Conservation (phyloP, 2,329 filamentous ascomycete species). For the Teratosphaeriaceae sp. region DNA sequence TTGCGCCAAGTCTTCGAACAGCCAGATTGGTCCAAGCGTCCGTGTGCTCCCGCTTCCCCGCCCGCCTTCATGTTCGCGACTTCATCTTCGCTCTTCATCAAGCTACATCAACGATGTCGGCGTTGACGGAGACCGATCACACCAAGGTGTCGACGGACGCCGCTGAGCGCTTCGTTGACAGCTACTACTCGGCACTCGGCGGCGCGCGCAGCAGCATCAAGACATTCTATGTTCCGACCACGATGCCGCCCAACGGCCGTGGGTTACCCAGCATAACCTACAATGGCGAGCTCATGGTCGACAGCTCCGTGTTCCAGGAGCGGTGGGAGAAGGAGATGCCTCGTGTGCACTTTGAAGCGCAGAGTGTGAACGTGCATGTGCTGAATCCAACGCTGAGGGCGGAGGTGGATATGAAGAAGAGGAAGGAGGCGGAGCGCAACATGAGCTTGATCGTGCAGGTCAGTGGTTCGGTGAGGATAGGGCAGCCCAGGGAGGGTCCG, state of each 20-base stretch:
- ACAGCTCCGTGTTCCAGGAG: constrained; percentile 58
- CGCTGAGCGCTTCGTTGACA: constrained; percentile 63
- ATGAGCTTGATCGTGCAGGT: constrained; percentile 68
- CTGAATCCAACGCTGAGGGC: constrained; percentile 52
- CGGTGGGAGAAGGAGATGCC: constrained; percentile 63
- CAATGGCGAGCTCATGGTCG: constrained; percentile 64
- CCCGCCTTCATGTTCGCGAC: not conserved
- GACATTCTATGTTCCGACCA: constrained; percentile 63
- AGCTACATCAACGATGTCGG: constrained; percentile 13
- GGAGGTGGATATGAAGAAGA: constrained; percentile 21
- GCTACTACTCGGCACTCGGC: constrained; percentile 71
- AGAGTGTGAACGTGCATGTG: constrained; percentile 70
- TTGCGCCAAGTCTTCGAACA: too few species aligned
- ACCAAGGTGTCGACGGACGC: constrained; percentile 42
- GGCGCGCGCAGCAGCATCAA: constrained; percentile 50
- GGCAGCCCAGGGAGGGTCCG: constrained; percentile 51
- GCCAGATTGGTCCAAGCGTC: too few species aligned
- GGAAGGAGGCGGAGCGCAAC: constrained; percentile 46
- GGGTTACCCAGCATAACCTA: constrained; percentile 62
- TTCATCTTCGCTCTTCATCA: constrained; percentile 2
- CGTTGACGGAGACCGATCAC: constrained; percentile 25
- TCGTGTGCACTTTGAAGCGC: constrained; percentile 62
- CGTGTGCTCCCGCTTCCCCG: not conserved
- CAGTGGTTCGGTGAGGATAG: constrained; percentile 64
- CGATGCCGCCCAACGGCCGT: constrained; percentile 46